Conservation (phyloP, 2,329 filamentous ascomycete genomes). For the Pyricularia sp. region DNA sequence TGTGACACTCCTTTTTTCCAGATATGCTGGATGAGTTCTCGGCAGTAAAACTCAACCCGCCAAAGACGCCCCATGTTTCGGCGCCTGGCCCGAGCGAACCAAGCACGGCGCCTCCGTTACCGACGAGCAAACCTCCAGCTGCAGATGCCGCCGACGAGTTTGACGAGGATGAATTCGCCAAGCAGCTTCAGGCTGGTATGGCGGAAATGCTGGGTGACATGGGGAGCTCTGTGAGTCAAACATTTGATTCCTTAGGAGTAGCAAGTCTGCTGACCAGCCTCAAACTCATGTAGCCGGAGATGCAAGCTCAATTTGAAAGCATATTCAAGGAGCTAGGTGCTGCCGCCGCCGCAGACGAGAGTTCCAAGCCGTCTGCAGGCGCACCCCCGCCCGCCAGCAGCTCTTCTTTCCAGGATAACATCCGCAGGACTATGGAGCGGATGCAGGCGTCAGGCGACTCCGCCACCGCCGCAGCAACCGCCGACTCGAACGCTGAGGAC, state of each 20-base stretch:
- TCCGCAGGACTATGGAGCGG: slow-evolving; percentile 85
- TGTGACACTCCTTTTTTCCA: slow-evolving; percentile 18
- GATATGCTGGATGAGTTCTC: slow-evolving; percentile 92
- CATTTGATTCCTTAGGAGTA: not conserved
- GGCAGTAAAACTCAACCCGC: slow-evolving; percentile 38
- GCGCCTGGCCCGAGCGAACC: slow-evolving; percentile 22
- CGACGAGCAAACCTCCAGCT: slow-evolving; percentile 6
- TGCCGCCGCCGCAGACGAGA: slow-evolving; percentile 26
- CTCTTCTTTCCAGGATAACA: slow-evolving; percentile 76
- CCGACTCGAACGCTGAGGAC: slow-evolving; percentile 40
- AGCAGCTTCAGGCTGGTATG: slow-evolving; percentile 84
- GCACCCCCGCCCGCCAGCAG: slow-evolving; percentile 12
- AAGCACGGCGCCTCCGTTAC: slow-evolving; percentile 6
- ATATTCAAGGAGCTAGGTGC: slow-evolving; percentile 61
- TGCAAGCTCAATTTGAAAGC: slow-evolving; percentile 66
- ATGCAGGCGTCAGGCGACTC: slow-evolving; percentile 84
- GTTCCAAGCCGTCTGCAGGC: slow-evolving; percentile 13
- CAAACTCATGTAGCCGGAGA: slow-evolving; percentile 39
- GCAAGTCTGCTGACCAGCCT: not conserved
- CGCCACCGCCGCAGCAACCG: slow-evolving; percentile 61
- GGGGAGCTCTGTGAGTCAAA: slow-evolving; percentile 40
- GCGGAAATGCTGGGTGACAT: slow-evolving; percentile 64
- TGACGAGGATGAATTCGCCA: slow-evolving; percentile 67
- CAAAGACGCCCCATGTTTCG: not conserved
- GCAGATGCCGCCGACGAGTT: slow-evolving; percentile 25